Percentiles rank a stretch among this genome's conserved stretches.
These are phyloP conservation scores for Phytophthora aleatoria DNA, from an alignment of 352 stramenopile species.

Conservation along the genomic window DNA sequence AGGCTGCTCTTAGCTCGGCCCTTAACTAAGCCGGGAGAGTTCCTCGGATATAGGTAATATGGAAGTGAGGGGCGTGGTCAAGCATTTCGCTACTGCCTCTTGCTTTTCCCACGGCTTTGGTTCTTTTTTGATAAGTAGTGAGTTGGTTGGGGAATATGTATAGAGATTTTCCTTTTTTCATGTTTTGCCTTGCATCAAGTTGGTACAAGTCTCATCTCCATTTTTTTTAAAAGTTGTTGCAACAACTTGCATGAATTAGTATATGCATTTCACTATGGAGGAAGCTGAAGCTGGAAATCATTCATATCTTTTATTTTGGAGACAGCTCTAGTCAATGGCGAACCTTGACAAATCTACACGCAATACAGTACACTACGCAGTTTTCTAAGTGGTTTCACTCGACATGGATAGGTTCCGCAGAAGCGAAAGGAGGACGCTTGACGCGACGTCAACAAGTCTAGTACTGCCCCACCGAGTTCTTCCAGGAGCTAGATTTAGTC, in stretches of 20 bases:
- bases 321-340: conserved; percentile 4
- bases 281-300: conserved; percentile 9
- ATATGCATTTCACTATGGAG: not conserved
- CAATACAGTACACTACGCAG: conserved; percentile 21
- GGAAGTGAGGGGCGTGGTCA: not conserved
- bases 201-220: too few species aligned
- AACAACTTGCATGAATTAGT: too few species aligned
- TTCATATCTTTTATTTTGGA: conserved; percentile 14
- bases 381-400: conserved; percentile 42
- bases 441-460: conserved; percentile 14
- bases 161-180: conserved; percentile 31
- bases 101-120: conserved; percentile 7
- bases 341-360: conserved; percentile 15
- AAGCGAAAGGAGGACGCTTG: conserved; percentile 13
- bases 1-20: conserved; percentile 65
- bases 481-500: conserved; percentile 14
- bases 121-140: conserved; percentile 42
- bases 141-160: conserved; percentile 41
- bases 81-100: conserved; percentile 4
- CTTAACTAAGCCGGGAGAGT: conserved; percentile 42
- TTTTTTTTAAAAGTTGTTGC: too few species aligned
- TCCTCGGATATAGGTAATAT: conserved; percentile 27
- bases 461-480: conserved; percentile 17
- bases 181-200: not conserved
- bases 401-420: conserved; percentile 19